Conservation (phyloP, 768 basidiomycete species). For the Leucogyrophana mollusca region DNA sequence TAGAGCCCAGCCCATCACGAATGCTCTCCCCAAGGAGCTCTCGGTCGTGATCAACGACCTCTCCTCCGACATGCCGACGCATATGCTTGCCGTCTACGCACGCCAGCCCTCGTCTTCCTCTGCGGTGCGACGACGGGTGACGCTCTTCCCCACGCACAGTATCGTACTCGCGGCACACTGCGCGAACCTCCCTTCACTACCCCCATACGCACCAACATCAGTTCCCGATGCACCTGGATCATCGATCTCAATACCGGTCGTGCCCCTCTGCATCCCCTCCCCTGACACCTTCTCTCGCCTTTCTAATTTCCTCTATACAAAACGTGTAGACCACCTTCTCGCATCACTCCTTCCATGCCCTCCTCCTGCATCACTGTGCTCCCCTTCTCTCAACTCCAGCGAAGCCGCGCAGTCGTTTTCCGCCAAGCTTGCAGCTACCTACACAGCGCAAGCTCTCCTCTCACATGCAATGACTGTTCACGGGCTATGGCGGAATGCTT, state of each 20-base stretch:
- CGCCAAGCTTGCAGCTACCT: conserved; percentile 11
- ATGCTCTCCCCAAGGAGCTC: conserved; percentile 28
- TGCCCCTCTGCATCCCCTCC: conserved; percentile 69
- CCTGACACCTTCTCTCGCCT: conserved; percentile 66
- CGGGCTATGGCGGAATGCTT: conserved; percentile 52
- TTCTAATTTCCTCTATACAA: conserved; percentile 67
- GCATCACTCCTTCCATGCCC: conserved; percentile 57
- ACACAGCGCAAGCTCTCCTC: conserved; percentile 29
- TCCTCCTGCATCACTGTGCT: conserved; percentile 21
- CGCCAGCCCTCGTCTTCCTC: conserved; percentile 21
- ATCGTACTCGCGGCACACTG: conserved; percentile 33
- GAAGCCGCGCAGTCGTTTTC: conserved; percentile 14
- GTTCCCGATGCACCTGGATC: conserved; percentile 16
- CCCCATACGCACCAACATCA: conserved; percentile 10
- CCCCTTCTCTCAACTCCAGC: conserved; percentile 15
- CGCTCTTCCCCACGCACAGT: conserved; percentile 35
- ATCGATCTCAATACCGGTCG: conserved; percentile 50
- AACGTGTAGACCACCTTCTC: conserved; percentile 58
- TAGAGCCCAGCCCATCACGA: conserved; percentile 15
- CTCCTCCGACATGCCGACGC: conserved; percentile 30
- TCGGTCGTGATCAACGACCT: conserved; percentile 23
- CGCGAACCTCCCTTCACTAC: conserved; percentile 25
- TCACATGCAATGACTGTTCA: conserved; percentile 34
- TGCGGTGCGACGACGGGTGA: conserved; percentile 27
- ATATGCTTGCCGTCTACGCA: conserved; percentile 29